Base-by-base conservation (phyloP, 2,329 filamentous ascomycete genomes). In the Huntiella bhutanensis region DNA sequence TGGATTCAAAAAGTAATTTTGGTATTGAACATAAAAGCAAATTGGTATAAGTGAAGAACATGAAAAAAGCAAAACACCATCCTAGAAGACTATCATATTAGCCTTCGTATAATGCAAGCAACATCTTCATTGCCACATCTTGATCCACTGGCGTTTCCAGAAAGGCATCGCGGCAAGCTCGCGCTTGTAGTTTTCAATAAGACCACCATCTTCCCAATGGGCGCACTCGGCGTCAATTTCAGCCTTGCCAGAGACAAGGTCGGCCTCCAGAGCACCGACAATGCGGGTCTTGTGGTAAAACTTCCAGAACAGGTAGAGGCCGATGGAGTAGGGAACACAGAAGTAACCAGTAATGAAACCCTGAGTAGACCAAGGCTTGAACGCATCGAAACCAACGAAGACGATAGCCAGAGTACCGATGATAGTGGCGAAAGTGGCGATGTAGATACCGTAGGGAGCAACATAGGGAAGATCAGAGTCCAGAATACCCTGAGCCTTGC, bases 291-390 rank as follows among this genome's bases (percentile, higher is more conserved):
- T 68, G 58, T 78, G 73, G 52, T 72, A 48, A 1, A 80, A 6
- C 60, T 85, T 86, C 73, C 77, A 84, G 4, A 66, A 69, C 3
- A 79, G 22, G 55, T 73, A 86, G 7, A 85, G 62, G 4, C 65
- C 55, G 34, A 68, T 54, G 45, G 69, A 70, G 53, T 71, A 72
- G 4, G 65, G 64, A 28, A 73, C 59, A 6, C 63, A 67, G 53
- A 74, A 71, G 56, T 75, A 75, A 12, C 62, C 62, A 2, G 70
- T 69, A 44, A 75, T 52, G 16, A 49, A 49, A 15, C 35, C 38
- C 7, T 66, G 60, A 0, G 62, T 59, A 35, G 57, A 64, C 52
- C 65, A 73, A 5, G 70, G 69, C 49, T 64, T 60, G 51, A 77
- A 73, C 16, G 66, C 60, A 49, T 73, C 65, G 48, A 73, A 75